A percentile compares a stretch with the other conserved stretches of the same genome.
Evolutionary conservation across 164 flowering plant species (phyloP).

Genomic region (Macadamia tetraphylla): DNA sequence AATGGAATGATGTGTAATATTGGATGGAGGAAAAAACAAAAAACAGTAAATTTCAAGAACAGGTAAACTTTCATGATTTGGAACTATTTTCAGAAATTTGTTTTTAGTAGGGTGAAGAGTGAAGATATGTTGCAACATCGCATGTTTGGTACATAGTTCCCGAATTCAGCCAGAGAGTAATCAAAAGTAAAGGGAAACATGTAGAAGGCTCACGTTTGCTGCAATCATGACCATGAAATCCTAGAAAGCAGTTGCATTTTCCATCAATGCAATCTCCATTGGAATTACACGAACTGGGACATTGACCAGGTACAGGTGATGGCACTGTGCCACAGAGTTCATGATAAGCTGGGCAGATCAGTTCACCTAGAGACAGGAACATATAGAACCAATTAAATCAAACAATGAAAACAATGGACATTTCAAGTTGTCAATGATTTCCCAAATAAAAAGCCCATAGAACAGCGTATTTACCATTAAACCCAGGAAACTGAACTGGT

Average conservation of each 20-base stretch:
- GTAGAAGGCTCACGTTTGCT: slow-evolving; percentile 59
- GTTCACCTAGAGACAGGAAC: slow-evolving; percentile 46
- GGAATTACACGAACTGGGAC: slow-evolving; percentile 71
- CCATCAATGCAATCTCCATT: slow-evolving; percentile 91
- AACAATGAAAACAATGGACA: neutral
- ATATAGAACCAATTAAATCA: slow-evolving; percentile 1
- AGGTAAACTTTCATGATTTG: neutral
- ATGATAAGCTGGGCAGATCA: slow-evolving; percentile 84
- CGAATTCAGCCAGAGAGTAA: neutral
- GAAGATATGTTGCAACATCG: neutral
- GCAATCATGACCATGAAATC: slow-evolving; percentile 89
- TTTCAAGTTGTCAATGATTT: no score
- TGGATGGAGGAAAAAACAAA: neutral
- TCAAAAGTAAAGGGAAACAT: neutral
- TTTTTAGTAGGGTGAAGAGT: neutral
- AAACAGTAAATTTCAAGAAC: no score
- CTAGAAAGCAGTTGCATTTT: slow-evolving; percentile 78
- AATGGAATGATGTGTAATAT: neutral
- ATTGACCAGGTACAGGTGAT: slow-evolving; percentile 45
- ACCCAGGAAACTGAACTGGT: slow-evolving; percentile 73
- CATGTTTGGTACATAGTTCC: neutral
- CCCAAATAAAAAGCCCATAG: neutral
- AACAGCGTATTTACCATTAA: slow-evolving; percentile 54
- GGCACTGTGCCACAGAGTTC: slow-evolving; percentile 64
- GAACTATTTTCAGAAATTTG: no score